Evolutionary conservation across 2,329 filamentous ascomycete genomes (phyloP).

Genomic region (Epichloe brachyelytri): DNA sequence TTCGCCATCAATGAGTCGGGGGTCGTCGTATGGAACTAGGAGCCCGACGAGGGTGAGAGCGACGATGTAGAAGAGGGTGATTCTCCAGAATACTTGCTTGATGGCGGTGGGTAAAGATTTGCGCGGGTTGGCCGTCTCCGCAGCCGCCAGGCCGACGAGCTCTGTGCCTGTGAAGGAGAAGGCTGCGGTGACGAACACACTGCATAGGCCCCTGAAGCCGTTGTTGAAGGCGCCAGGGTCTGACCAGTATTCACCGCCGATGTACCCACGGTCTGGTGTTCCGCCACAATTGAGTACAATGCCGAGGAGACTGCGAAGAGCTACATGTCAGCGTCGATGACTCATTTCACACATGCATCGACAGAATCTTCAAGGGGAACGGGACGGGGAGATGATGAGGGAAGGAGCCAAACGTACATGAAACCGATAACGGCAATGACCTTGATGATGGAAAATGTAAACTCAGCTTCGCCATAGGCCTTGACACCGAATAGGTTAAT

Average conservation of each 20-base stretch:
- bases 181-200: constrained; percentile 63
- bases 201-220: constrained; percentile 73
- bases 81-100: constrained; percentile 93
- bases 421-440: constrained; percentile 77
- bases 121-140: constrained; percentile 65
- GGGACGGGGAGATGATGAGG: neutral
- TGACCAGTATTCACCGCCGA: constrained; percentile 67
- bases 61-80: constrained; percentile 79
- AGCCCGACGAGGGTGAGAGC: constrained; percentile 71
- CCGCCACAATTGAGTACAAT: constrained; percentile 79
- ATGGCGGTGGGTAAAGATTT: constrained; percentile 76
- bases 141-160: constrained; percentile 62
- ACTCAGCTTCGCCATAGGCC: constrained; percentile 83
- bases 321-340: neutral
- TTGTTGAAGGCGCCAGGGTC: constrained; percentile 74
- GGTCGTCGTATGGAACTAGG: constrained; percentile 62
- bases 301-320: constrained; percentile 56
- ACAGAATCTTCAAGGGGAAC: neutral
- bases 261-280: constrained; percentile 58
- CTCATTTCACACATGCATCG: too few relatives aligned
- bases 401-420: constrained; percentile 43
- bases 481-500: constrained; percentile 87
- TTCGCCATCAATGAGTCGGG: constrained; percentile 43
- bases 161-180: constrained; percentile 69
- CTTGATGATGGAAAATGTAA: constrained; percentile 77